Conservation (phyloP, 192 early-diverging fungal genomes). For the Coemansia asiatica region DNA sequence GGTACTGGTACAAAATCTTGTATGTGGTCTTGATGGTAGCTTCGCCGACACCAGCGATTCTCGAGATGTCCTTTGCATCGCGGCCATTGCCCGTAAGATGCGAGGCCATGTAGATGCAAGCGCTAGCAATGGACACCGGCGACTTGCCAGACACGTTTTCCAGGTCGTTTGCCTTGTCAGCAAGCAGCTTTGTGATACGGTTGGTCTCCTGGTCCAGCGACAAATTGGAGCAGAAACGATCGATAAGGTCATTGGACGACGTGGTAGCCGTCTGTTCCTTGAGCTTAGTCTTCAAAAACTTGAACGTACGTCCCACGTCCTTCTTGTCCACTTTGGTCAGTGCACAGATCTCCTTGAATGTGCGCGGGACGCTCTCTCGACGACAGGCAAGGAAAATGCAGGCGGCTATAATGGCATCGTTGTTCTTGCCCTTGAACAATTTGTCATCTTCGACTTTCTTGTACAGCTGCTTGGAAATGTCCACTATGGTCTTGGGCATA, state of each 20-base stretch:
- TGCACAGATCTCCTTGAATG: slow-evolving; percentile 92
- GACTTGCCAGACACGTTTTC: slow-evolving; percentile 90
- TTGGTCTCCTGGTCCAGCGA: slow-evolving; percentile 68
- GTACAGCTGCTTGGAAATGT: slow-evolving; percentile 92
- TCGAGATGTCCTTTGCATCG: slow-evolving; percentile 75
- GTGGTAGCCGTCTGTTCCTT: slow-evolving; percentile 63
- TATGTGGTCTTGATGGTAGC: slow-evolving; percentile 89
- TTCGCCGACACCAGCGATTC: slow-evolving; percentile 87
- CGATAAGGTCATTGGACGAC: slow-evolving; percentile 72
- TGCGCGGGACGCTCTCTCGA: slow-evolving; percentile 78
- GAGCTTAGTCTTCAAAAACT: slow-evolving; percentile 55
- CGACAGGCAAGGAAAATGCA: slow-evolving; percentile 93
- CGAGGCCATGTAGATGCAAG: slow-evolving; percentile 85
- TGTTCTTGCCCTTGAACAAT: slow-evolving; percentile 75
- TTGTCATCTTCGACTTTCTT: slow-evolving; percentile 88
- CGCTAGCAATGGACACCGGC: slow-evolving; percentile 90
- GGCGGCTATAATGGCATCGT: slow-evolving; percentile 83
- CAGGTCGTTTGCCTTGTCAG: slow-evolving; percentile 73
- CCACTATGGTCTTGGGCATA: slow-evolving; percentile 74
- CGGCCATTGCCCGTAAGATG: slow-evolving; percentile 67
- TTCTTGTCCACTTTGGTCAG: slow-evolving; percentile 91
- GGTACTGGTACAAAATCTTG: slow-evolving; percentile 65
- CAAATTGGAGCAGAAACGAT: slow-evolving; percentile 82
- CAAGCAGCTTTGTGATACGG: slow-evolving; percentile 69
- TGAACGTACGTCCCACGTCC: slow-evolving; percentile 82